Base-by-base conservation (phyloP, 441 rosid genomes). In the Euphorbia celastroides region DNA sequence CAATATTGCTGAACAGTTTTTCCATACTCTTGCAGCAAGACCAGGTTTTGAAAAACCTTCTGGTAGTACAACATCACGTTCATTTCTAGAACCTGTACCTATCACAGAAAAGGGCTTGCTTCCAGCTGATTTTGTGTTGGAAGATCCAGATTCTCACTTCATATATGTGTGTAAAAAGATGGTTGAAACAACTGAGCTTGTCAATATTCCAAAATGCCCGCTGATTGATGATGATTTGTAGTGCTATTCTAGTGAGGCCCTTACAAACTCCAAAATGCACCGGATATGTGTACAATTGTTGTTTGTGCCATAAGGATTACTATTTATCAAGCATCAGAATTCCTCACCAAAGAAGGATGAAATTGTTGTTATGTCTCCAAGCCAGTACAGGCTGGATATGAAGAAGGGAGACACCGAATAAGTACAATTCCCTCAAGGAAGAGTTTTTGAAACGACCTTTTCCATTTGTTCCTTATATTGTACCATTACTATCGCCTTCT, bases 121-220 rank as follows among this genome's bases (percentile, higher is more conserved):
- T 73, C 94, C 86, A 2, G 74, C 72, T 2, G 88, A 81, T 57
- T 90, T 82, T 77, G 88, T 81, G 50, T 68, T 90, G 69, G 94
- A 93, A 71, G 98, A 93, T 82, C 96, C 94, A 46, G 94, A 93
- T 65, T 83, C 93, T 44, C 96, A 93, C 84, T 93, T 82, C 68
- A 88, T 93, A 62, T 88, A 93, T 55, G 74, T 87, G 55, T 93
- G 98, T 77, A 81, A 71, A 65, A 90, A 88, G 80, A 72, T 20
- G 75, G 80, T 73, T 9, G 85, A 79, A 23, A 67, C 52, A 32
- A 28, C 69, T 30, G 83, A 65, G 62, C 70, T 65, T 57, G 65
- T 63, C 67, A 52, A 60, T 63, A 17, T 66, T 65, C 71, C 87
- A 10, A n/a, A 74, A 36, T 69, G 78, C 70, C 80, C 83, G 51